Percentiles rank a stretch among this genome's conserved stretches.
Evolutionary conservation across 768 basidiomycete genomes (phyloP).

Genomic region (Obba rivulosa): DNA sequence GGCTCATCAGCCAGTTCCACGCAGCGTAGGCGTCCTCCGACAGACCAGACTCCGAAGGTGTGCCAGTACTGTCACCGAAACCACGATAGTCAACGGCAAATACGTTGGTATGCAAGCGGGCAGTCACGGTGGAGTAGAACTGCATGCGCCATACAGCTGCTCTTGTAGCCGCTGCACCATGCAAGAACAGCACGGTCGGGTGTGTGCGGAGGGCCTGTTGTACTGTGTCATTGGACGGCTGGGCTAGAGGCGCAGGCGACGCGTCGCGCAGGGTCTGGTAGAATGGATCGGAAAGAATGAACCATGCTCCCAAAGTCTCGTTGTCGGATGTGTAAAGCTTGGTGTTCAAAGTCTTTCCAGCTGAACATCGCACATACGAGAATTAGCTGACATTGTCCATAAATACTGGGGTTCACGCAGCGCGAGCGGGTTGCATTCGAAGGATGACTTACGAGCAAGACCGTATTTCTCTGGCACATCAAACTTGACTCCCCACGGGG

Average conservation of each 20-base stretch:
- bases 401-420: no score
- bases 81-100: constrained; percentile 90
- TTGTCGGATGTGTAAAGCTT: constrained; percentile 71
- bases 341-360: constrained; percentile 74
- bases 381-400: neutral
- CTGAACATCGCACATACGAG: constrained; percentile 30
- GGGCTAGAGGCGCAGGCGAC: constrained; percentile 31
- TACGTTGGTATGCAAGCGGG: constrained; percentile 67
- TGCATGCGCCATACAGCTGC: constrained; percentile 62
- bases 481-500: constrained; percentile 62
- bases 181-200: constrained; percentile 87
- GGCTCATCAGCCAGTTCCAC: constrained; percentile 68
- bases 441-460: constrained; percentile 60
- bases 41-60: constrained; percentile 73
- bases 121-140: constrained; percentile 60
- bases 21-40: constrained; percentile 68
- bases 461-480: constrained; percentile 72
- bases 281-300: constrained; percentile 61
- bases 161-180: constrained; percentile 85
- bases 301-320: constrained; percentile 81
- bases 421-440: neutral
- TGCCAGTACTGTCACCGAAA: constrained; percentile 80
- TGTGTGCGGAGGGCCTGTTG: constrained; percentile 45
- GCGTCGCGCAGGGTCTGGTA: constrained; percentile 45
- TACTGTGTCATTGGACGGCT: constrained; percentile 36